These are phyloP conservation scores for Gossypium rotundifolium DNA, from an alignment of 345 rosid species.

Conservation along the genomic window DNA sequence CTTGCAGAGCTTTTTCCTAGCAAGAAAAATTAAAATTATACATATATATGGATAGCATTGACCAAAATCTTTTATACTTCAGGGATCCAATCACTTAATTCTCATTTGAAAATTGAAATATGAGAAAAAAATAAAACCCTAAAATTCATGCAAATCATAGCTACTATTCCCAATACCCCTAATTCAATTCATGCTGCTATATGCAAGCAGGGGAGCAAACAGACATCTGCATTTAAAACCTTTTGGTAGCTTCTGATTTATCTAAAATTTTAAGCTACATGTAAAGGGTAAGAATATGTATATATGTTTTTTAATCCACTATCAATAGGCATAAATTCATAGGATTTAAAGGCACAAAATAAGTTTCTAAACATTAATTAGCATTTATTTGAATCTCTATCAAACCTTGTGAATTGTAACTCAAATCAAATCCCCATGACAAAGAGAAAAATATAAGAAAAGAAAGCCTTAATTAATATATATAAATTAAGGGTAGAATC, in stretches of 20 bases:
- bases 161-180: slow-evolving; percentile 25
- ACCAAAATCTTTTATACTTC: background rate
- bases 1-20: background rate
- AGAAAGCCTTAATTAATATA: background rate
- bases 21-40: background rate
- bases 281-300: no score
- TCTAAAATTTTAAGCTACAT: background rate
- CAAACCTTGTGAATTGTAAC: background rate
- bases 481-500: background rate
- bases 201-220: background rate
- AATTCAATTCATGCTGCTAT: background rate
- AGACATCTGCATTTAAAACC: background rate
- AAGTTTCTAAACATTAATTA: background rate
- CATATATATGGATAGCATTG: background rate
- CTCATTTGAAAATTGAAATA: background rate
- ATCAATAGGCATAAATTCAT: background rate
- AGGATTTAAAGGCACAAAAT: background rate
- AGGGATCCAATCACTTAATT: slow-evolving; percentile 6
- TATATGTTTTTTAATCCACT: background rate
- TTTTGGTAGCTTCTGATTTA: slow-evolving; percentile 15
- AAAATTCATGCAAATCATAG: slow-evolving; percentile 23
- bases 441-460: background rate
- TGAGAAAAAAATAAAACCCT: slow-evolving; percentile 4
- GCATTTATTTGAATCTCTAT: background rate
- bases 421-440: background rate